Base-by-base conservation (phyloP, 2,329 filamentous ascomycete genomes). In the Alternaria metachromatica region DNA sequence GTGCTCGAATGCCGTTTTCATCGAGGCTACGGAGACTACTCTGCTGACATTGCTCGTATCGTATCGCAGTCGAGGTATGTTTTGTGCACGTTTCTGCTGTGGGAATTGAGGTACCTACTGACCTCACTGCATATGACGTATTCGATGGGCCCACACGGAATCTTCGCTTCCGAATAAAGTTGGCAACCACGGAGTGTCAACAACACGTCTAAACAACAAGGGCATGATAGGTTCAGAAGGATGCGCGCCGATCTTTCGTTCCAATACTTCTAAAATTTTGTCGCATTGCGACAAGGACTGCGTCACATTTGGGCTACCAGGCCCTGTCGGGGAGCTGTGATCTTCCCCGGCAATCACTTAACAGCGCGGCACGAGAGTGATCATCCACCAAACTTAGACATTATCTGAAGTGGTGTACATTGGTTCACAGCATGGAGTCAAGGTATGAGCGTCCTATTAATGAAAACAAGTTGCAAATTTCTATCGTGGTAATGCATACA, bases 1-100 rank as follows among this genome's bases (percentile, higher is more conserved):
- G 59, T 49, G 55, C 37, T 41, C 60, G 18, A 45, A 59, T 43
- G 53, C 63, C 63, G 44, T 57, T 50, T 37, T 30, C 28, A 15
- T 21, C 21, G 44, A 64, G 45, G 21, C 45, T 44, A 62, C 44
- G 21, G 56, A 53, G 18, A 59, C 37, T 67, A 63, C 55, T 56
- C 50, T 33, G 44, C 60, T 59, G 54, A 58, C 56, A 41, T 50
- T 10, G 41, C 37, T 28, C 26, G 21, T 21, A 6, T 23, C n/a
- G n/a, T n/a, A 5, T 23, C 12, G 28, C 4, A 15, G 26, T n/a
- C 18, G 28, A 33, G 30, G 15, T n/a, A 15, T 23, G n/a, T 33
- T 25, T 1, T 20, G 9, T 4, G 18, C 25, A 23, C 13, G n/a
- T 15, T 20, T 25, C 13, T 37, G 49, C 12, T 25, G 49, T 41